A percentile compares a stretch with the other conserved stretches of the same genome.
These are phyloP conservation scores for Malus hybrid DNA, from an alignment of 331 rosid genomes.

Conservation along the genomic window DNA sequence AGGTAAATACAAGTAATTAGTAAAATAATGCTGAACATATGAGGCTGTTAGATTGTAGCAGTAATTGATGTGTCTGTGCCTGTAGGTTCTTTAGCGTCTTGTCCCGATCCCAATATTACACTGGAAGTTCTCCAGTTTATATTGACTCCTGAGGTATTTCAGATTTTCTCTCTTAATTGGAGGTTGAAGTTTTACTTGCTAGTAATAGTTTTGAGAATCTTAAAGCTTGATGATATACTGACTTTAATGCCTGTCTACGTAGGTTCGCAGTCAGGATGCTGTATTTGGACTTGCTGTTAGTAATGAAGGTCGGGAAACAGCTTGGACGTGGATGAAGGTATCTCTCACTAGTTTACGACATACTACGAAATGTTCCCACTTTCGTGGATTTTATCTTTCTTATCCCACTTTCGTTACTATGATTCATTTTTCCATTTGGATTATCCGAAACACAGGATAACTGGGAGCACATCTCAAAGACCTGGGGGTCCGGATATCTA, in stretches of 20 bases:
- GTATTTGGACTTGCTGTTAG: conserved; percentile 54
- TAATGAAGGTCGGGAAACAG: conserved; percentile 66
- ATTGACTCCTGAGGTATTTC: conserved; percentile 38
- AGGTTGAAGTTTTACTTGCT: neutral
- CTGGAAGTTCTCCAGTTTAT: conserved; percentile 40
- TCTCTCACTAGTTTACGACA: too few relatives aligned
- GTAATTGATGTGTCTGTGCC: too few relatives aligned
- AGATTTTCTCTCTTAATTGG: neutral
- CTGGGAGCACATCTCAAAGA: too few relatives aligned
- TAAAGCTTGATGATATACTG: neutral
- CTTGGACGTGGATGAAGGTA: conserved; percentile 95
- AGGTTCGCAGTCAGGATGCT: conserved; percentile 95
- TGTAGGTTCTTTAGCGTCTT: too few relatives aligned
- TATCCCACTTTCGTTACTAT: neutral
- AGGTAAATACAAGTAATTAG: too few relatives aligned
- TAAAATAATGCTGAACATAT: too few relatives aligned
- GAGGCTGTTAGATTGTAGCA: too few relatives aligned
- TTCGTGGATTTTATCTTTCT: neutral
- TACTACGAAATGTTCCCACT: too few relatives aligned
- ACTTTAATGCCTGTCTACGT: conserved; percentile 3
- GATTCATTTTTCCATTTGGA: neutral
- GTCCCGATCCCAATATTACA: too few relatives aligned
- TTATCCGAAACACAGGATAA: conserved; percentile 30
- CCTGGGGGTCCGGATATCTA: too few relatives aligned
- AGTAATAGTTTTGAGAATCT: neutral